phyloP scores from a whole-genome alignment of 345 rosid species.

The Xanthoceras sorbifolium region DNA sequence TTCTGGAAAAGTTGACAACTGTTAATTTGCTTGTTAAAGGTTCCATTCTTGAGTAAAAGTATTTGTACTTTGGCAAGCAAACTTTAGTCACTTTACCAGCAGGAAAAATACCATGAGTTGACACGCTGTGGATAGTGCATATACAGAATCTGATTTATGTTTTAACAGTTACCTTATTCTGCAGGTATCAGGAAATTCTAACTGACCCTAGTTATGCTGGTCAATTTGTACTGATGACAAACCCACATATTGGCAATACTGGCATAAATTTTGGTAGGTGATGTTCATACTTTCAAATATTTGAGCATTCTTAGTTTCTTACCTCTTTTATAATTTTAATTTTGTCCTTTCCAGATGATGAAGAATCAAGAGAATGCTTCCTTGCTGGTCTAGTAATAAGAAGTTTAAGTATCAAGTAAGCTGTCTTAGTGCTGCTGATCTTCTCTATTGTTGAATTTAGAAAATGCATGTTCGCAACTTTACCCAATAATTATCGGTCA shows the following conservation, averaged over 20 bases:
- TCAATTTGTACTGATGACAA: constrained; percentile 97
- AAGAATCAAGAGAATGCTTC: constrained; percentile 83
- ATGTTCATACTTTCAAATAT: background rate
- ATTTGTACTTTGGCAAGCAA: no score
- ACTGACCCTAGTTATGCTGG: constrained; percentile 98
- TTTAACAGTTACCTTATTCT: background rate
- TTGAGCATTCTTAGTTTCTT: background rate
- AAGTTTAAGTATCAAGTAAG: constrained; percentile 74
- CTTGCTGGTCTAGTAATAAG: constrained; percentile 91
- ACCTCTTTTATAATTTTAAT: background rate
- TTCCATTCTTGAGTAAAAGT: background rate
- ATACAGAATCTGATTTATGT: no score
- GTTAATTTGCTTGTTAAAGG: no score
- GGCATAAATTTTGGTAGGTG: constrained; percentile 85
- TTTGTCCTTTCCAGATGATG: constrained; percentile 63
- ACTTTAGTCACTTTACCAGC: no score
- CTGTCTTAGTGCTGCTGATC: background rate
- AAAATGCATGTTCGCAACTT: background rate
- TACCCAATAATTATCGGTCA: background rate
- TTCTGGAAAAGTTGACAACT: no score
- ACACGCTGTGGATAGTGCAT: no score
- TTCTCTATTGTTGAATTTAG: background rate
- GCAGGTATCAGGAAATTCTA: constrained; percentile 96
- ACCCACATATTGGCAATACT: constrained; percentile 97
- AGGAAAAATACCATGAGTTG: no score